Conservation (phyloP, 306 rosid genomes). For the Acacia confusa region DNA sequence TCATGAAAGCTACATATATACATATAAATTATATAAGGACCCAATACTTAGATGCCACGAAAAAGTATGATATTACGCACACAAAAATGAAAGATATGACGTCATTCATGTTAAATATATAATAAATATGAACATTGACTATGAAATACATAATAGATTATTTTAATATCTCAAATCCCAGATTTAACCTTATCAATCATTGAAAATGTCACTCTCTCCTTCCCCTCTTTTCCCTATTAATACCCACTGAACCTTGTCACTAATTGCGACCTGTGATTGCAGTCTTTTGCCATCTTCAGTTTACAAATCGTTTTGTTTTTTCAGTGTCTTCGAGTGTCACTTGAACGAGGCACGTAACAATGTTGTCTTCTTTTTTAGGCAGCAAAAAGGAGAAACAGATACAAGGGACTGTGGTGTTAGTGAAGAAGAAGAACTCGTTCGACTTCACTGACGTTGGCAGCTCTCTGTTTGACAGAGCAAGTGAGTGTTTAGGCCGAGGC, state of each 20-base stretch:
- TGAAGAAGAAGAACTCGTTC: conserved; percentile 30
- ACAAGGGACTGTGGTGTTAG: conserved; percentile 31
- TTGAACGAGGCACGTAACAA: neutral
- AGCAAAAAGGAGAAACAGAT: neutral
- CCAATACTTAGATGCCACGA: neutral
- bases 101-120: neutral
- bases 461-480: neutral
- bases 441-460: neutral
- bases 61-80: neutral
- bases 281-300: neutral
- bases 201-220: neutral
- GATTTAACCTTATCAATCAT: neutral
- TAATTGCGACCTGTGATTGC: neutral
- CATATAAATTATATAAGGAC: neutral
- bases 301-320: neutral
- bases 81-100: neutral
- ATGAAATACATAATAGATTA: no score
- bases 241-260: neutral
- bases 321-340: neutral
- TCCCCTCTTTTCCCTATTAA: neutral
- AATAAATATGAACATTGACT: neutral
- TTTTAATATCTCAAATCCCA: neutral
- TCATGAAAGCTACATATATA: no score
- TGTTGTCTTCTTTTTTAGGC: neutral
- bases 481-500: conserved; percentile 15